These are phyloP conservation scores for Kurtzmaniella quercitrusa DNA, from an alignment of 1,139 yeast species.

Conservation along the genomic window DNA sequence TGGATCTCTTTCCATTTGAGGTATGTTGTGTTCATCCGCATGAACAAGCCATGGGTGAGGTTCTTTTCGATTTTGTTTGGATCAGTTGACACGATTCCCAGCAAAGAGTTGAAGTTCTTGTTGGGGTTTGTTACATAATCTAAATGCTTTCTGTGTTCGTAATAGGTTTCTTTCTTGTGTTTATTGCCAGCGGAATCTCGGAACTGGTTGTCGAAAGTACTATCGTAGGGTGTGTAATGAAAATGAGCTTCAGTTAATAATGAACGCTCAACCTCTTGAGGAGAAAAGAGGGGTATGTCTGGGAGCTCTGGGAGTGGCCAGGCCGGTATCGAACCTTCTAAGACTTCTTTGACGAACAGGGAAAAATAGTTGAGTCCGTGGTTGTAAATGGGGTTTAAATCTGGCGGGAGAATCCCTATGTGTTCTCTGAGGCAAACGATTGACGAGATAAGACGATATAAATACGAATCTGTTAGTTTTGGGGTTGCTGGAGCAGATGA, in stretches of 20 bases:
- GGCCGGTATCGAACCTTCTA: slow-evolving; percentile 19
- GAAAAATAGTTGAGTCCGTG: slow-evolving; percentile 61
- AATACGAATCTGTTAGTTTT: slow-evolving; percentile 36
- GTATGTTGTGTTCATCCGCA: slow-evolving; percentile 32
- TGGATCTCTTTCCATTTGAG: slow-evolving; percentile 21
- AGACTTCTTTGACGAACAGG: slow-evolving; percentile 46
- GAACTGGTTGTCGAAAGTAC: not conserved
- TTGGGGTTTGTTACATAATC: slow-evolving; percentile 66
- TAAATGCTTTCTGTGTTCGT: slow-evolving; percentile 60
- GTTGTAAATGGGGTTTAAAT: slow-evolving; percentile 68
- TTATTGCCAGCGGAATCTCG: slow-evolving; percentile 13
- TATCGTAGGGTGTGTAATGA: slow-evolving; percentile 52
- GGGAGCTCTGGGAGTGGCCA: slow-evolving; percentile 87
- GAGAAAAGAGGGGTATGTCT: slow-evolving; percentile 54
- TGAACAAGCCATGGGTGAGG: slow-evolving; percentile 34
- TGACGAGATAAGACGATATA: slow-evolving; percentile 73
- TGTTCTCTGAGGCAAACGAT: slow-evolving; percentile 77
- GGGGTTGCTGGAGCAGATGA: slow-evolving; percentile 9
- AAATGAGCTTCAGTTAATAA: slow-evolving; percentile 73
- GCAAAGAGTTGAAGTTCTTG: slow-evolving; percentile 50
- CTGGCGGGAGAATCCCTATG: slow-evolving; percentile 83
- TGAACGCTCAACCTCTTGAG: slow-evolving; percentile 75
- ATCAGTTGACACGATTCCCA: slow-evolving; percentile 44
- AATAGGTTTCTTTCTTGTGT: slow-evolving; percentile 41
- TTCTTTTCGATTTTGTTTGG: slow-evolving; percentile 16